A percentile compares a stretch with the other conserved stretches of the same genome.
These are phyloP conservation scores for Westerdykella aurantiaca DNA, from an alignment of 2,329 filamentous ascomycete genomes.

Conservation along the genomic window DNA sequence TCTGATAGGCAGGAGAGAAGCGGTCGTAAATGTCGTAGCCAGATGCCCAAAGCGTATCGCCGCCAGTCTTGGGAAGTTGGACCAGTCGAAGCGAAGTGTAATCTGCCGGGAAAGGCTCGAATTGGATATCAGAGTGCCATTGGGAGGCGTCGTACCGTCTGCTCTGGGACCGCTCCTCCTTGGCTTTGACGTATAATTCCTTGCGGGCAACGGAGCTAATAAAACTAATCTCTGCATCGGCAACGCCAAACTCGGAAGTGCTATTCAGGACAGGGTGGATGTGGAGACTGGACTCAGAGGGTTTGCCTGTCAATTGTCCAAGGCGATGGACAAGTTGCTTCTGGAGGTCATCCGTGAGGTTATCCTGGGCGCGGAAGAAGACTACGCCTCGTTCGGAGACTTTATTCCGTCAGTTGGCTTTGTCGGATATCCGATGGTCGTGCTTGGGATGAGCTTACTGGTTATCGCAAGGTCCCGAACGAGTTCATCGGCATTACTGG, in stretches of 20 bases:
- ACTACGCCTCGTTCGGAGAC: slow-evolving; percentile 65
- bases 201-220: no score
- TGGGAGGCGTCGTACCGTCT: no score
- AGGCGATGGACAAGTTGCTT: no score
- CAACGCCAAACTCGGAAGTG: no score
- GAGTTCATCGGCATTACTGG: slow-evolving; percentile 31
- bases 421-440: background rate
- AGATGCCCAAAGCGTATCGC: slow-evolving; percentile 32
- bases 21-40: slow-evolving; percentile 48
- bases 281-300: no score
- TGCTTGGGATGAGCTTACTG: slow-evolving; percentile 39
- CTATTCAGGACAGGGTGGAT: no score
- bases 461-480: slow-evolving; percentile 48
- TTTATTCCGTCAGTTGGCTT: slow-evolving; percentile 24
- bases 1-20: slow-evolving; percentile 44
- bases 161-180: no score
- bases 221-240: no score
- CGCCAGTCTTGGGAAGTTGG: slow-evolving; percentile 19
- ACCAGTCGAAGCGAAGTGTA: no score
- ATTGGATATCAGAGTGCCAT: no score
- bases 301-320: no score
- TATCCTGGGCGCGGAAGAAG: slow-evolving; percentile 61
- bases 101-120: slow-evolving; percentile 6
- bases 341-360: slow-evolving; percentile 49
- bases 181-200: no score